These are phyloP conservation scores for Lactuca sativa DNA, from an alignment of 129 eudicot genomes.

Conservation along the genomic window DNA sequence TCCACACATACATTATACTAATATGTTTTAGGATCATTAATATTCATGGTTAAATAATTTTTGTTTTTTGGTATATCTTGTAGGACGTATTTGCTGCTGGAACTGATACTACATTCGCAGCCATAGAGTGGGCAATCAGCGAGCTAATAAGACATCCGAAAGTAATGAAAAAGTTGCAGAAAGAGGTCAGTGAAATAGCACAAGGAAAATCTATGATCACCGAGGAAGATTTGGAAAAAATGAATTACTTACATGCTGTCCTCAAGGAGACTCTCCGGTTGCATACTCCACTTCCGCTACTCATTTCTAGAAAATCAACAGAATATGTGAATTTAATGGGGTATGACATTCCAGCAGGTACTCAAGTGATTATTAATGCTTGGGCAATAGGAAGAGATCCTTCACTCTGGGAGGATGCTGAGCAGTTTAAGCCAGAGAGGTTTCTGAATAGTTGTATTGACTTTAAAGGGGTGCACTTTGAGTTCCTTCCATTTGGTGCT, in stretches of 20 bases:
- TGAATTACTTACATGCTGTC: constrained; percentile 54
- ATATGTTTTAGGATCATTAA: background rate
- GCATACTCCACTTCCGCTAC: constrained; percentile 39
- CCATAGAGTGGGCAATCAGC: constrained; percentile 45
- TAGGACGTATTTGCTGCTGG: constrained; percentile 52
- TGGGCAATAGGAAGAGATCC: constrained; percentile 56
- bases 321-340: constrained; percentile 35
- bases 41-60: background rate
- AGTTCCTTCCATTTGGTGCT: constrained; percentile 49
- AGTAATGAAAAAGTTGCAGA: constrained; percentile 37
- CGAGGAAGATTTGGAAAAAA: constrained; percentile 34
- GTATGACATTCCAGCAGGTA: constrained; percentile 39
- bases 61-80: background rate
- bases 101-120: constrained; percentile 37
- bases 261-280: constrained; percentile 46
- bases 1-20: background rate
- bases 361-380: constrained; percentile 42
- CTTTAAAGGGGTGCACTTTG: constrained; percentile 33
- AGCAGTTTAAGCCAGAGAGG: constrained; percentile 43
- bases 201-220: constrained; percentile 12
- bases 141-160: constrained; percentile 51
- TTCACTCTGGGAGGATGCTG: constrained; percentile 23
- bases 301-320: constrained; percentile 40
- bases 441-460: constrained; percentile 36
- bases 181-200: constrained; percentile 34